Percentiles rank a stretch among this genome's conserved stretches.
phyloP scores from a whole-genome alignment of 305 asterid genomes.

The Petunia hybrid region DNA sequence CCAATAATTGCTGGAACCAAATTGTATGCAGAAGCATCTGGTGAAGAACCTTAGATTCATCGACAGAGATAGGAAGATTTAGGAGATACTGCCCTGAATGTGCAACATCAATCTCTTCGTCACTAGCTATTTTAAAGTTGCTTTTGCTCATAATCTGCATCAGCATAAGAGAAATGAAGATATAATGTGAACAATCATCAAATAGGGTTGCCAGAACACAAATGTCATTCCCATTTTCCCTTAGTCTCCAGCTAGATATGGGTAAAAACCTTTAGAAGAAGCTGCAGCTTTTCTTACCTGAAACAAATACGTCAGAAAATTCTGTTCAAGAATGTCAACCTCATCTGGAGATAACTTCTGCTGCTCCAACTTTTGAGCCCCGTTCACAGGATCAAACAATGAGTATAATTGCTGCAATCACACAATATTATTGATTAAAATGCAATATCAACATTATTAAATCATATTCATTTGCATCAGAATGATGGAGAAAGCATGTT shows the following conservation, averaged over 20 bases:
- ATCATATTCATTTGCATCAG: background rate
- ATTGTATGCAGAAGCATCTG: conserved; percentile 22
- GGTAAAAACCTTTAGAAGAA: background rate
- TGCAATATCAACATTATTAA: background rate
- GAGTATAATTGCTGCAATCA: conserved; percentile 91
- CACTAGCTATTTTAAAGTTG: conserved; percentile 86
- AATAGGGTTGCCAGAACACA: background rate
- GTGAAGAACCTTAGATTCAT: conserved; percentile 80
- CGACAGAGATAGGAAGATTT: conserved; percentile 92
- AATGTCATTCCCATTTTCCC: conserved; percentile 9
- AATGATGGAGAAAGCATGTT: conserved; percentile 14
- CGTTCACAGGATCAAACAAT: conserved; percentile 93
- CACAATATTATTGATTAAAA: conserved; percentile 24
- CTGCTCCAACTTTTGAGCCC: conserved; percentile 84
- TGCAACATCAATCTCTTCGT: conserved; percentile 93
- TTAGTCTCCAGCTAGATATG: conserved; percentile 27
- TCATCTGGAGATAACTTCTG: conserved; percentile 81
- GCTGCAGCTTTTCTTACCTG: conserved; percentile 58
- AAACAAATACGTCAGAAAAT: conserved; percentile 80
- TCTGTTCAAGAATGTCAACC: conserved; percentile 84
- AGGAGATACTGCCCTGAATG: conserved; percentile 95
- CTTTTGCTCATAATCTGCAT: conserved; percentile 91
- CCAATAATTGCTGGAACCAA: conserved; percentile 25
- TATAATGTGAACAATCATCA: conserved; percentile 19
- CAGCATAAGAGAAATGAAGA: conserved; percentile 28